Base-by-base conservation (phyloP, 768 basidiomycete genomes). In the Kwoniella bestiolae region DNA sequence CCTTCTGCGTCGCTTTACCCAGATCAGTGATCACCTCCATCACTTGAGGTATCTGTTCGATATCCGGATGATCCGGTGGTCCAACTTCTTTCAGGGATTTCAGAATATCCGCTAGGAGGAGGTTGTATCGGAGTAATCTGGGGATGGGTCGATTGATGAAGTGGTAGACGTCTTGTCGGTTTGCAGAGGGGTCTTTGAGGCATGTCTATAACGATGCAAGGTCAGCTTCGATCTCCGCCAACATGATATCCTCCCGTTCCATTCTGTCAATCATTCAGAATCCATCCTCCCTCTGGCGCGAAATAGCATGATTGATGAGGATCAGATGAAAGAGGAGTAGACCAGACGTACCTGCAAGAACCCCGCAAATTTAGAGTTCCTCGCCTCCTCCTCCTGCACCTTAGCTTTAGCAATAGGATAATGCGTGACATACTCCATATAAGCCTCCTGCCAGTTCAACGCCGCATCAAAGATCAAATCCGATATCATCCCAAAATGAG, bases 131-230 rank as follows among this genome's bases (percentile, higher is more conserved):
- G 45, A 94, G 83, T 35, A 95, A 82, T 47, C 95, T 88, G 65
- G 92, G 91, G 69, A 95, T 94, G 1, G 94, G 92, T 38, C 93
- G 88, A 72, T 91, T 89, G 75, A 94, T 90, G 82, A 97, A 99
- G 71, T 85, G 89, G 78, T 94, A 93, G 87, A 99, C 90, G 77
- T 94, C 93, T 21, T 92, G 84, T 55, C 89, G 87, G 73, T 90
- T 88, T 0, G 92, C 87, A 63, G 90, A 89, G 0, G 89, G 86
- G 70, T 91, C 88, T 32, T 89, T 87, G 11, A 82, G 81, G 56
- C 83, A 86, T 81, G 57, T 52, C 73, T 74, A 21, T 5, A n/a
- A 29, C n/a, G n/a, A n/a, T n/a, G n/a, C n/a, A n/a, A n/a, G n/a
- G n/a, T n/a, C n/a, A n/a, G n/a, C n/a, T n/a, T n/a, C n/a, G n/a